Percentiles rank a stretch among this genome's conserved stretches.
Conservation (phyloP, 352 stramenopile genomes). For the Elongisporangium anandrum region DNA sequence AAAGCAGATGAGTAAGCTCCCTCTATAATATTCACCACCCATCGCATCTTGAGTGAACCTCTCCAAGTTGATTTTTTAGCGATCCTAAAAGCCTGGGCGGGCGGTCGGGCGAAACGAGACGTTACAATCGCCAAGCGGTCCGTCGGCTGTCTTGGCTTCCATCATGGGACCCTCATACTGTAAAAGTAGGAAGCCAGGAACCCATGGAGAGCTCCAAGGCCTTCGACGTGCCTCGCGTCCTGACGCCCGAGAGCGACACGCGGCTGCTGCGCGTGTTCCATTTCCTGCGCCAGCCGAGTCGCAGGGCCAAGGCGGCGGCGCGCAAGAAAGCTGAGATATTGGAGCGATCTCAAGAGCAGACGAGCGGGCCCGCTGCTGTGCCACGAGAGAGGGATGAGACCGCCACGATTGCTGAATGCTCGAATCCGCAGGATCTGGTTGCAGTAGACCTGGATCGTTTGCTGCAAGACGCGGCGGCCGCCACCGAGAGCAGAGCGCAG, state of each 20-base stretch:
- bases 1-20: neutral
- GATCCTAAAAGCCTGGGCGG: neutral
- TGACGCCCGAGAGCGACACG: constrained; percentile 35
- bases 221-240: constrained; percentile 15
- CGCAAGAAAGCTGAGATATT: neutral
- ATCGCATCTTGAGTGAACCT: neutral
- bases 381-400: neutral
- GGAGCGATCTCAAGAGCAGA: neutral
- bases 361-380: neutral
- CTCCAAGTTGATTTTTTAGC: neutral
- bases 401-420: neutral
- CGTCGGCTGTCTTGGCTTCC: neutral
- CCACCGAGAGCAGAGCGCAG: neutral
- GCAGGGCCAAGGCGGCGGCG: constrained; percentile 28
- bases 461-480: neutral
- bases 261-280: constrained; percentile 49
- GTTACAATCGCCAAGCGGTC: neutral
- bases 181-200: neutral
- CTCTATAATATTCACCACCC: neutral
- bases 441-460: neutral
- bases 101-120: neutral
- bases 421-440: neutral
- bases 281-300: constrained; percentile 51
- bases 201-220: constrained; percentile 14
- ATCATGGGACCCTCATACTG: neutral